Percentiles rank a stretch among this genome's conserved stretches.
These are phyloP conservation scores for Candida lessepsii DNA, from an alignment of 805 yeast species.

Conservation along the genomic window DNA sequence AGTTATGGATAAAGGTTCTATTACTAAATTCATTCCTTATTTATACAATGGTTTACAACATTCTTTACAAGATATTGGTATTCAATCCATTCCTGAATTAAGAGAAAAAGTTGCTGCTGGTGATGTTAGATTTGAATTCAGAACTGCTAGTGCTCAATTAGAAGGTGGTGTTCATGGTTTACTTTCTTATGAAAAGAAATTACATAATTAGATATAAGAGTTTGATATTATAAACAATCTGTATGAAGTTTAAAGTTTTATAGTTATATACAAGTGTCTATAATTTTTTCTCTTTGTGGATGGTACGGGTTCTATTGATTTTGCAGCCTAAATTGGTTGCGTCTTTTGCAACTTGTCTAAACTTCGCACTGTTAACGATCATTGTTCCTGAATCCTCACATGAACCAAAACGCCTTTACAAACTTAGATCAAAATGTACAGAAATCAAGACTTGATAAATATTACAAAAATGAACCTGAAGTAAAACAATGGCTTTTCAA, in stretches of 20 bases:
- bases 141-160: slow-evolving; percentile 97
- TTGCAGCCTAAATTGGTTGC: too few relatives aligned
- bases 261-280: too few relatives aligned
- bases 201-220: slow-evolving; percentile 71
- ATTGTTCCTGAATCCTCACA: background rate
- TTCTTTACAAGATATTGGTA: slow-evolving; percentile 98
- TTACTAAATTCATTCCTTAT: slow-evolving; percentile 91
- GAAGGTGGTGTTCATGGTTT: slow-evolving; percentile 98
- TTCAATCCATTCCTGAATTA: slow-evolving; percentile 59
- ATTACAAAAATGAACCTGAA: slow-evolving; percentile 37
- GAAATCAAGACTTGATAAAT: slow-evolving; percentile 51
- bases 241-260: too few relatives aligned
- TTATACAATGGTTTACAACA: slow-evolving; percentile 94
- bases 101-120: slow-evolving; percentile 65
- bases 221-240: too few relatives aligned
- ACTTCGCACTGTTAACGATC: too few relatives aligned
- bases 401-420: slow-evolving; percentile 31
- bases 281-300: too few relatives aligned
- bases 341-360: too few relatives aligned
- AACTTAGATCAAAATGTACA: slow-evolving; percentile 64
- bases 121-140: slow-evolving; percentile 86
- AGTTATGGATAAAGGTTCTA: slow-evolving; percentile 94
- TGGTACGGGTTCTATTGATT: too few relatives aligned
- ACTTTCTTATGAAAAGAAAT: slow-evolving; percentile 95
- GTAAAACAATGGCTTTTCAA: slow-evolving; percentile 56